These are phyloP conservation scores for Sporothrix protearum DNA, from an alignment of 2,329 filamentous ascomycete genomes.

Conservation along the genomic window DNA sequence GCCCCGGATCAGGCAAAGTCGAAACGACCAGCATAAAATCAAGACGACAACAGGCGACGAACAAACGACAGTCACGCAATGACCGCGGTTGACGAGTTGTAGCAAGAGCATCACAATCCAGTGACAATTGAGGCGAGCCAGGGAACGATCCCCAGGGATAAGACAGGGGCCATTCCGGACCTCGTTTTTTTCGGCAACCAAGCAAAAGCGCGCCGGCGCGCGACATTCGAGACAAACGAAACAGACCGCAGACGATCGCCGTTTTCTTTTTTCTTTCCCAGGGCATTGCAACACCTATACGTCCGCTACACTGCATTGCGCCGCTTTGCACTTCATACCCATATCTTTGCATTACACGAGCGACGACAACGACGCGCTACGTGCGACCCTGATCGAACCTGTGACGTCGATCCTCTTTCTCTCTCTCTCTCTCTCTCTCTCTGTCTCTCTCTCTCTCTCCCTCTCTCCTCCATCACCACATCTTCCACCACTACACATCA, in stretches of 20 bases:
- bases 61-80: background rate
- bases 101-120: background rate
- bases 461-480: background rate
- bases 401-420: no score
- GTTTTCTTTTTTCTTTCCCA: background rate
- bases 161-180: background rate
- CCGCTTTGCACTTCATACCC: background rate
- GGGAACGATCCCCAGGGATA: background rate
- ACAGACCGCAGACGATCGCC: background rate
- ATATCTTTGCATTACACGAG: background rate
- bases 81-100: background rate
- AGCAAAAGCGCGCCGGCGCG: conserved; percentile 18
- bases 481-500: background rate
- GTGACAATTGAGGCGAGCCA: background rate
- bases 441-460: no score
- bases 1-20: background rate
- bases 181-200: background rate
- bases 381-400: no score
- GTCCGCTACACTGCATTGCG: conserved; percentile 4
- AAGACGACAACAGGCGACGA: background rate
- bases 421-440: no score
- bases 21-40: background rate
- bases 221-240: background rate
- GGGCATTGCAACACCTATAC: background rate
- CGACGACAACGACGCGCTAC: background rate